Evolutionary conservation across 495 filamentous ascomycete genomes (phyloP).

Genomic region (Hypoxylon intermedium): DNA sequence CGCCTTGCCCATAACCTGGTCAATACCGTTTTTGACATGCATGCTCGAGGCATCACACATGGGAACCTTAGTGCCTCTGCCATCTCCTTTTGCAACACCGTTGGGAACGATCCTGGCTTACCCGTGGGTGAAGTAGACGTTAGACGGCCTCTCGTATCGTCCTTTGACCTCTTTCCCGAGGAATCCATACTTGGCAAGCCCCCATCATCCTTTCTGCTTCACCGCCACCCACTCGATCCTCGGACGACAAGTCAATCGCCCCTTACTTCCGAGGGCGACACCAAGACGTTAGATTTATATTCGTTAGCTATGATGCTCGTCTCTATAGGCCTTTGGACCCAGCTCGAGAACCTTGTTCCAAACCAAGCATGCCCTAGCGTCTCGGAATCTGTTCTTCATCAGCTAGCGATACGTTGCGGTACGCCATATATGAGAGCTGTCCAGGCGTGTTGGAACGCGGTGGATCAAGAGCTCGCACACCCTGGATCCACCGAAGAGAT

Average conservation of each 20-base stretch:
- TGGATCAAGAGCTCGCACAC: conserved; percentile 67
- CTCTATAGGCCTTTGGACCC: conserved; percentile 89
- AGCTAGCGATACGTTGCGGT: conserved; percentile 75
- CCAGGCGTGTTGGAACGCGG: conserved; percentile 77
- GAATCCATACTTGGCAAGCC: conserved; percentile 52
- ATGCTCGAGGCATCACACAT: conserved; percentile 78
- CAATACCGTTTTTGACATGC: conserved; percentile 76
- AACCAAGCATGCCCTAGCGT: conserved; percentile 44
- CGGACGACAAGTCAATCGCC: conserved; percentile 61
- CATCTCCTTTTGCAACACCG: conserved; percentile 74
- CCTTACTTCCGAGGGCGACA: conserved; percentile 52
- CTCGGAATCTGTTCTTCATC: conserved; percentile 58
- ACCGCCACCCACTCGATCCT: conserved; percentile 80
- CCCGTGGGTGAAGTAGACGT: conserved; percentile 65
- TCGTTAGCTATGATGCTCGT: conserved; percentile 82
- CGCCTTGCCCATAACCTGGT: conserved; percentile 80
- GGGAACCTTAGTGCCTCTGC: conserved; percentile 82
- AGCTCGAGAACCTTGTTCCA: conserved; percentile 66
- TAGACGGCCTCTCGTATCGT: conserved; percentile 76
- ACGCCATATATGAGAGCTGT: conserved; percentile 81
- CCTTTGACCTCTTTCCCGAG: conserved; percentile 83
- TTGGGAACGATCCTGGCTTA: conserved; percentile 47
- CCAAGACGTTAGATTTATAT: conserved; percentile 79
- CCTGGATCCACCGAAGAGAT: conserved; percentile 49
- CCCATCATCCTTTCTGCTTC: conserved; percentile 60